These are phyloP conservation scores for Pulveroboletus sp. DNA, from an alignment of 768 basidiomycete species.

Conservation along the genomic window DNA sequence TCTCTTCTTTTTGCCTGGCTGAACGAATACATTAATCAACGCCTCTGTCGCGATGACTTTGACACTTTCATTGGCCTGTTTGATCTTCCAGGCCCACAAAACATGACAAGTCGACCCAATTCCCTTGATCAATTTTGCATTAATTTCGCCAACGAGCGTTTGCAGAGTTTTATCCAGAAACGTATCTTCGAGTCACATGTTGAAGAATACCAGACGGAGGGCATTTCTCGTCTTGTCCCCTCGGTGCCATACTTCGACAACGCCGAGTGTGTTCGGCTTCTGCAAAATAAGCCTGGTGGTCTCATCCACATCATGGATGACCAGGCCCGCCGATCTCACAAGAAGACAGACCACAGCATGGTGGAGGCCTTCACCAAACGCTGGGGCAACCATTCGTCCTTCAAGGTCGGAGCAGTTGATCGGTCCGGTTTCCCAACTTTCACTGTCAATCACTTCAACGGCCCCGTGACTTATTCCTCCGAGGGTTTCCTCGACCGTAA, in stretches of 20 bases:
- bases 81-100: conserved; percentile 91
- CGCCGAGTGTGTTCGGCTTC: conserved; percentile 77
- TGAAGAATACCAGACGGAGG: conserved; percentile 80
- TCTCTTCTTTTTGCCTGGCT: conserved; percentile 94
- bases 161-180: conserved; percentile 80
- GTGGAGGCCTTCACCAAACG: conserved; percentile 91
- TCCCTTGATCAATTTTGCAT: conserved; percentile 95
- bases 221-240: conserved; percentile 65
- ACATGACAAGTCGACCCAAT: conserved; percentile 81
- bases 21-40: conserved; percentile 94
- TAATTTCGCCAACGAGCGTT: conserved; percentile 92
- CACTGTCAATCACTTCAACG: conserved; percentile 88
- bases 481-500: conserved; percentile 89
- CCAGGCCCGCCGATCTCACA: conserved; percentile 77
- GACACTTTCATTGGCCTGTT: conserved; percentile 88
- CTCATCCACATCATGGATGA: conserved; percentile 98
- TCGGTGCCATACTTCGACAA: conserved; percentile 85
- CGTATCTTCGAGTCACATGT: conserved; percentile 76
- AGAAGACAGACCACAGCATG: conserved; percentile 93
- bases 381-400: conserved; percentile 90
- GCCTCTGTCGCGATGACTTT: conserved; percentile 91
- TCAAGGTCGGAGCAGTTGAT: conserved; percentile 76
- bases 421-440: conserved; percentile 81
- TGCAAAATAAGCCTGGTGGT: conserved; percentile 85
- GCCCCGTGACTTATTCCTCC: conserved; percentile 85